Conservation (phyloP, 306 rosid genomes). For the Fragaria ananassa region DNA sequence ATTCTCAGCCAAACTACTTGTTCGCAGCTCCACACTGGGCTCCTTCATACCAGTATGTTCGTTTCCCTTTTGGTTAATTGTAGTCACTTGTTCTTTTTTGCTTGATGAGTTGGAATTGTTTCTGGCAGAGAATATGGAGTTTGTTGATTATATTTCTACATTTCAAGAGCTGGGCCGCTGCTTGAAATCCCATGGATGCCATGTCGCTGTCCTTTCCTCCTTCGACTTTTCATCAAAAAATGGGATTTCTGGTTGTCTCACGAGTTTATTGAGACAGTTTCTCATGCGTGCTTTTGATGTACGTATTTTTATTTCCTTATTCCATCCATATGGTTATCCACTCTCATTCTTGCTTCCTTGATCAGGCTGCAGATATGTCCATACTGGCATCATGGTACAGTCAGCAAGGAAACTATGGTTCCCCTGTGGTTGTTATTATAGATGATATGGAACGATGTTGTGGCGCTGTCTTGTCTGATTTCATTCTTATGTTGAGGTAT, state of each 20-base stretch:
- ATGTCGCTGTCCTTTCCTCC: slow-evolving; percentile 78
- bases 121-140: slow-evolving; percentile 81
- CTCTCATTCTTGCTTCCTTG: slow-evolving; percentile 20
- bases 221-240: slow-evolving; percentile 62
- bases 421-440: slow-evolving; percentile 69
- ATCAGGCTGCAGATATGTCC: slow-evolving; percentile 78
- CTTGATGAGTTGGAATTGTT: slow-evolving; percentile 26
- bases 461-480: slow-evolving; percentile 71
- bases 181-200: slow-evolving; percentile 78
- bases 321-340: not conserved
- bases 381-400: slow-evolving; percentile 90
- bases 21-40: slow-evolving; percentile 55
- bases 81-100: not conserved
- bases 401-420: slow-evolving; percentile 59
- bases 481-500: slow-evolving; percentile 80
- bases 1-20: slow-evolving; percentile 40
- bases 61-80: not conserved
- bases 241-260: slow-evolving; percentile 83
- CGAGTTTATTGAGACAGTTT: slow-evolving; percentile 69
- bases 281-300: slow-evolving; percentile 53
- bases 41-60: slow-evolving; percentile 70
- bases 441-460: slow-evolving; percentile 84
- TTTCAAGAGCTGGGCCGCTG: slow-evolving; percentile 73
- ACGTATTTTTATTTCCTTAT: slow-evolving; percentile 18
- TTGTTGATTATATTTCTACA: slow-evolving; percentile 77